Evolutionary conservation across 108 stramenopile genomes (phyloP), one percentile per base, ranked within the genome.

Genomic region (Conticribra weissflogii): DNA sequence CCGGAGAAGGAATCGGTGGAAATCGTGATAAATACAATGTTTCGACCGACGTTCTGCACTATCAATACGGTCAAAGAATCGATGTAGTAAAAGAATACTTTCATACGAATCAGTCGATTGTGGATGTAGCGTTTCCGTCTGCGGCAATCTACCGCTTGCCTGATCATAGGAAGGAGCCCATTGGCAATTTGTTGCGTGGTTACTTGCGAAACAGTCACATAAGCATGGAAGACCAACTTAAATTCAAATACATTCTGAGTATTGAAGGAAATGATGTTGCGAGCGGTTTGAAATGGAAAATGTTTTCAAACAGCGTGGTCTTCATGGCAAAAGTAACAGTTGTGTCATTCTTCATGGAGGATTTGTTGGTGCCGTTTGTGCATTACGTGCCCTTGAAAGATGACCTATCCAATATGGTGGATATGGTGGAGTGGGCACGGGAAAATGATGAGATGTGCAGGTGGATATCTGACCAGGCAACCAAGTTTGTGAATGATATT

Each of bases 231-330:
- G 45, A 64, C 15, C 41, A 46, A 32, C 24, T 83, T n/a, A 27
- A 75, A 51, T 49, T 67, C 74, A 83, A 80, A 53, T 54, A 54
- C 18, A 66, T 90, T 34, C 79, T 90, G 21, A 84, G 83, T 73
- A 60, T 89, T 14, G 88, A 92, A 68, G 91, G 91, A 34, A 89
- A 92, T 59, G 91, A 92, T 63, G 86, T 92, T 25, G 88, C 91
- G 7, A 82, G 85, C n/a, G 91, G 88, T 0, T 72, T 92, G 24
- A 86, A 87, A 66, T 92, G 91, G 91, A 72, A 83, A 3, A 60
- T 92, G 15, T 59, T 79, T 28, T 83, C 82, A 0, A 81, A 85
- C 52, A 87, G 86, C 12, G 83, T 92, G 3, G 91, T 92, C 9
- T 60, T 92, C 12, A 89, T 92, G 91, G 81, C 91, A 7, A 56